Evolutionary conservation across 2,329 filamentous ascomycete genomes (phyloP).

Genomic region (Trichophyton mentagrophytes): DNA sequence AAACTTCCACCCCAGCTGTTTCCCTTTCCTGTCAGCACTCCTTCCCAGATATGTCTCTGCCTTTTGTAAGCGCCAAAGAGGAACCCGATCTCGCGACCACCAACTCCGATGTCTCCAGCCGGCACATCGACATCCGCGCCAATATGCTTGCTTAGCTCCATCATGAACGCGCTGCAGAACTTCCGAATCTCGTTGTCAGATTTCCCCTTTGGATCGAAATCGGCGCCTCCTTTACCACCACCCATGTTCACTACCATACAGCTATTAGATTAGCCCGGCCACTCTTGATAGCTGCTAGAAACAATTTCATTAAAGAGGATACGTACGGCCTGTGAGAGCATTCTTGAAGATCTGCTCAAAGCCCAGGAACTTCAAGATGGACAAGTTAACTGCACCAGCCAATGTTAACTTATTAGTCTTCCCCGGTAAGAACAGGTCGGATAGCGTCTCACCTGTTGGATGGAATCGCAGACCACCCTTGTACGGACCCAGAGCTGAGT

Average conservation of each 20-base stretch:
- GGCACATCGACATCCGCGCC: constrained; percentile 92
- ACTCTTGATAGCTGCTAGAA: neutral
- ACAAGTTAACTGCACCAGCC: constrained; percentile 39
- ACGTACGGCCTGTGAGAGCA: constrained; percentile 83
- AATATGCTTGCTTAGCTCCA: constrained; percentile 88
- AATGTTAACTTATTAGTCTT: neutral
- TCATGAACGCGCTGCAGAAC: constrained; percentile 96
- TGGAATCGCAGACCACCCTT: constrained; percentile 96
- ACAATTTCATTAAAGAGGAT: neutral
- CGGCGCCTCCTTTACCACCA: constrained; percentile 91
- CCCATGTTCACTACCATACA: constrained; percentile 69
- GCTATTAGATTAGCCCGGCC: neutral
- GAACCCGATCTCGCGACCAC: constrained; percentile 82
- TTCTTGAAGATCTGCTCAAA: constrained; percentile 99
- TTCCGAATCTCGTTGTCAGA: constrained; percentile 92
- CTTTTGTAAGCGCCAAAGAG: constrained; percentile 90
- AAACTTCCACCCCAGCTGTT: constrained; percentile 81
- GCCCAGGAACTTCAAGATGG: constrained; percentile 84
- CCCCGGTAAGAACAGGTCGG: neutral
- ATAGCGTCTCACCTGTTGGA: constrained; percentile 46
- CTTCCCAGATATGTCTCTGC: constrained; percentile 82
- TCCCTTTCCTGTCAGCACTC: constrained; percentile 92
- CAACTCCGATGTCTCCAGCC: constrained; percentile 92
- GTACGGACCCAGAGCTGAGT: constrained; percentile 93
- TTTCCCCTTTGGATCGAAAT: constrained; percentile 99